Evolutionary conservation across 2,329 filamentous ascomycete genomes (phyloP), one percentile per base, ranked within the genome.

Genomic region (Proliferodiscus dingleyae): DNA sequence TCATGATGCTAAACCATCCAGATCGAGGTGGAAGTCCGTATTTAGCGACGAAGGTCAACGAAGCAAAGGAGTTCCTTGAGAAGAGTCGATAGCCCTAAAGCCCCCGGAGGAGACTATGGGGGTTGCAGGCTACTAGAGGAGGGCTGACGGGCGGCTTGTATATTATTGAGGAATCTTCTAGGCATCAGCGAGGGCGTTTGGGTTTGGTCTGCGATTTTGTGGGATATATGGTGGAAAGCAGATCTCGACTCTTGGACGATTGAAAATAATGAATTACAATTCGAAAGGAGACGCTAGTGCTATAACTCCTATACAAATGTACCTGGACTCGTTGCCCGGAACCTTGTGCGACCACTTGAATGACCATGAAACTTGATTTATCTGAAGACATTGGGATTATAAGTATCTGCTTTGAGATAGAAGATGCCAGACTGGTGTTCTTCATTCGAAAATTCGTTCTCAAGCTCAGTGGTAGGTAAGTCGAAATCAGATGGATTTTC

Each of bases 1-100:
- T 97, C 56, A 98, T 98, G 91, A 81, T 98, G 46, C 75, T 95
- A 55, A 98, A 98, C 75, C 93, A 98, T 68, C 93, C 93, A 53
- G 93, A 98, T 75, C 86, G 93, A 64, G 93, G 93, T 55, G 93
- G 93, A 30, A 96, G 89, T 64, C 93, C 93, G 6, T 98, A 97
- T 65, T 72, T 98, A 36, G 93, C 93, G 11, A 96, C 90, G 43
- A 98, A 98, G 69, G 86, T 98, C 65, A 98, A 98, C 70, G 93
- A 98, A 68, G 93, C 93, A 30, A 98, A 98, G 69, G 91, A 97
- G 66, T 80, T 97, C 53, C 66, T 98, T 56, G 93, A 98, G 66
- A 96, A 95, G 69, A 73, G 71, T 43, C 57, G 51, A 46, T 56
- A 28, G 26, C 30, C 5, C 8, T 15, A 23, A n/a, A n/a, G n/a